phyloP scores from a whole-genome alignment of 2,329 filamentous ascomycete genomes.

The Colletotrichum sojae region DNA sequence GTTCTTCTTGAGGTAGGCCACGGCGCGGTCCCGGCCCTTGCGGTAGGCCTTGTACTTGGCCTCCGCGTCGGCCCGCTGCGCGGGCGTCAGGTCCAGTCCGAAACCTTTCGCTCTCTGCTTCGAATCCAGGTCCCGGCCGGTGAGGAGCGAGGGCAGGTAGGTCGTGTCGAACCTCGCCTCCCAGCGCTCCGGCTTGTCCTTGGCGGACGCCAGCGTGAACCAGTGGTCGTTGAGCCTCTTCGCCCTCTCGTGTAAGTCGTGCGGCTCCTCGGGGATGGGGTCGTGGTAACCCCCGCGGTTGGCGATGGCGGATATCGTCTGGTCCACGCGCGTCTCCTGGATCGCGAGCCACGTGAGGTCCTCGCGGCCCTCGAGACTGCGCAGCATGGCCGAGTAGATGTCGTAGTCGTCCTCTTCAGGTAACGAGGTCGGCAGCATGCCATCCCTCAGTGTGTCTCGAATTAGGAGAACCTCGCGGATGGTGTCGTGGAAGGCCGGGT shows the following conservation, averaged over 20 bases:
- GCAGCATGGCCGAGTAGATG: slow-evolving; percentile 29
- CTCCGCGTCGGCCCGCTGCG: slow-evolving; percentile 22
- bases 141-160: slow-evolving; percentile 13
- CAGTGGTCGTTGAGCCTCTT: slow-evolving; percentile 26
- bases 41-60: slow-evolving; percentile 36
- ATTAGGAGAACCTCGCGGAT: slow-evolving; percentile 33
- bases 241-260: slow-evolving; percentile 29
- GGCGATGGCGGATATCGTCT: slow-evolving; percentile 29
- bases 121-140: neutral
- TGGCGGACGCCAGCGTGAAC: slow-evolving; percentile 12
- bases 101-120: neutral
- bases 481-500: slow-evolving; percentile 24
- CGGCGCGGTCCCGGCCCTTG: slow-evolving; percentile 32
- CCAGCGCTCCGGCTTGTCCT: slow-evolving; percentile 33
- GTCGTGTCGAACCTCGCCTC: slow-evolving; percentile 28
- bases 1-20: slow-evolving; percentile 32
- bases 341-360: slow-evolving; percentile 36
- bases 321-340: slow-evolving; percentile 33
- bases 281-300: slow-evolving; percentile 30
- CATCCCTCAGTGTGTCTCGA: slow-evolving; percentile 33
- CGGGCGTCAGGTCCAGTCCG: slow-evolving; percentile 19
- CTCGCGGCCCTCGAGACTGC: slow-evolving; percentile 30
- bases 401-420: slow-evolving; percentile 34
- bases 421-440: slow-evolving; percentile 32
- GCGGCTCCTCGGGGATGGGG: slow-evolving; percentile 36